A percentile compares a stretch with the other conserved stretches of the same genome.
phyloP scores from a whole-genome alignment of 108 stramenopile species.

The Nitzschia inconspicua region DNA sequence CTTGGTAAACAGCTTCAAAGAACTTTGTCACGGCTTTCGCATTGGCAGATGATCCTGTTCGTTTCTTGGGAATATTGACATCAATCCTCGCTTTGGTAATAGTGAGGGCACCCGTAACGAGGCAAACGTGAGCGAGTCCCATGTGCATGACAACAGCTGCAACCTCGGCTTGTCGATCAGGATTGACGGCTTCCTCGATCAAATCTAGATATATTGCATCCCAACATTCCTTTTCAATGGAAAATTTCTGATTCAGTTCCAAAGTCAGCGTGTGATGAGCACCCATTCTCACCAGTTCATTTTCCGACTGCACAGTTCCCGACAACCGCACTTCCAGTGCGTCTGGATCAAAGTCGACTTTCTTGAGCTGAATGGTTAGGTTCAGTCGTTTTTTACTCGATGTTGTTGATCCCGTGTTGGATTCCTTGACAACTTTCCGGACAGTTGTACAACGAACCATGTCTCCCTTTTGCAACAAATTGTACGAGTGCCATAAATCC shows the following conservation, averaged over 20 bases:
- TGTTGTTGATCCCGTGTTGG: slow-evolving; percentile 85
- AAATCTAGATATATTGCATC: slow-evolving; percentile 91
- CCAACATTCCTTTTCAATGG: slow-evolving; percentile 93
- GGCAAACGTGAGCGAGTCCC: slow-evolving; percentile 92
- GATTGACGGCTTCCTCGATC: slow-evolving; percentile 87
- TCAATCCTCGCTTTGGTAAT: slow-evolving; percentile 90
- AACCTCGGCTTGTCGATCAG: slow-evolving; percentile 88
- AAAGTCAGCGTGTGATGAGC: slow-evolving; percentile 94
- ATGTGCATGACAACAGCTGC: slow-evolving; percentile 91
- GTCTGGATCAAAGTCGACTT: slow-evolving; percentile 91
- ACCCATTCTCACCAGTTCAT: slow-evolving; percentile 87
- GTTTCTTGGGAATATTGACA: slow-evolving; percentile 89
- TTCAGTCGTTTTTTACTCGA: slow-evolving; percentile 85
- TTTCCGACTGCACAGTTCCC: slow-evolving; percentile 78
- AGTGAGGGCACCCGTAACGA: slow-evolving; percentile 90
- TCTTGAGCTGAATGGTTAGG: slow-evolving; percentile 88
- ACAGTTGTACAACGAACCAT: slow-evolving; percentile 88
- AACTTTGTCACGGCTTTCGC: slow-evolving; percentile 86
- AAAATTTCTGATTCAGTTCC: slow-evolving; percentile 85
- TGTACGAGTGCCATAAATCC: slow-evolving; percentile 98
- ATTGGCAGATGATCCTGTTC: slow-evolving; percentile 81
- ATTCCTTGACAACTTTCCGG: slow-evolving; percentile 93
- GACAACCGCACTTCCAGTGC: slow-evolving; percentile 80
- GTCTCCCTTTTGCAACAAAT: slow-evolving; percentile 86
- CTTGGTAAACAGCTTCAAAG: slow-evolving; percentile 92